A percentile compares a stretch with the other conserved stretches of the same genome.
These are phyloP conservation scores for Telfairia occidentalis DNA, from an alignment of 331 rosid genomes.

Conservation along the genomic window DNA sequence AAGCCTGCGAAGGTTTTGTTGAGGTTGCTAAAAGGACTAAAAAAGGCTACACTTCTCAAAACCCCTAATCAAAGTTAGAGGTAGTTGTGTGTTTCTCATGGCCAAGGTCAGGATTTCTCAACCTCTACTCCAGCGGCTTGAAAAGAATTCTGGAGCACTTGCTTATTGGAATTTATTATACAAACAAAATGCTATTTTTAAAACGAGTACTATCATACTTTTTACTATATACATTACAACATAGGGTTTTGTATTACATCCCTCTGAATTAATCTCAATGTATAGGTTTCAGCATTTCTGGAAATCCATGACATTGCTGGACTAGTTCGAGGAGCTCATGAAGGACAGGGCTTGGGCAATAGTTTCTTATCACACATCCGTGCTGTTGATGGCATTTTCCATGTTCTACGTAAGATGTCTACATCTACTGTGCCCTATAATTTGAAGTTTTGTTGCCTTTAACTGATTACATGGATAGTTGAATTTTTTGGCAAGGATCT, in stretches of 20 bases:
- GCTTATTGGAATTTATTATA: background rate
- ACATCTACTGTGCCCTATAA: background rate
- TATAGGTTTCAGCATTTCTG: slow-evolving; percentile 79
- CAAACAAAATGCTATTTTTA: background rate
- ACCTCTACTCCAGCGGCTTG: background rate
- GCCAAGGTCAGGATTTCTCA: background rate
- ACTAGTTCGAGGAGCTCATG: slow-evolving; percentile 90
- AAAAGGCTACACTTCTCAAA: background rate
- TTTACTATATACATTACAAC: background rate
- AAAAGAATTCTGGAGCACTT: background rate
- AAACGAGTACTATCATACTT: background rate
- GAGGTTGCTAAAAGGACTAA: background rate
- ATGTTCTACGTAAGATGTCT: slow-evolving; percentile 72
- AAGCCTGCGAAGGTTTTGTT: background rate
- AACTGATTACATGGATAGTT: background rate
- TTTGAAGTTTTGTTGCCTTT: background rate
- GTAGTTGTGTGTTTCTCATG: background rate
- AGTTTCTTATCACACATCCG: slow-evolving; percentile 96
- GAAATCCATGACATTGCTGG: slow-evolving; percentile 99
- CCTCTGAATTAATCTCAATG: background rate
- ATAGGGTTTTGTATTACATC: background rate
- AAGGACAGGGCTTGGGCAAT: slow-evolving; percentile 97
- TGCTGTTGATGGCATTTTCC: slow-evolving; percentile 97
- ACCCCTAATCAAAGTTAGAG: background rate
- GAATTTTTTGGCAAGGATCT: background rate